These are phyloP conservation scores for Metschnikowia cubensis DNA, from an alignment of 805 yeast genomes.

Conservation along the genomic window DNA sequence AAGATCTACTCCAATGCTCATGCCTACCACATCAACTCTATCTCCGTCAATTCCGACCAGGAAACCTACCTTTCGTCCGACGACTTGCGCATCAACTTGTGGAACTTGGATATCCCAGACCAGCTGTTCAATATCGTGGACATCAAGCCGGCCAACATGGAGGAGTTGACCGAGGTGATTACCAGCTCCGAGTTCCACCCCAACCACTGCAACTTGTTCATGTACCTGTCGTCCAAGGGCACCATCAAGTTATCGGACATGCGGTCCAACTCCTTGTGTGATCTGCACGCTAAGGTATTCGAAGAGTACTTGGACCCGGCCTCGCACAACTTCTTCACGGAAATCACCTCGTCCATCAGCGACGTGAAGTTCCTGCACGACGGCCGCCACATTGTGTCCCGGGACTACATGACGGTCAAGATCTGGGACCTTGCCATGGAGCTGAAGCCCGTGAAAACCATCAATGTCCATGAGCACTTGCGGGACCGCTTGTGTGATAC, in stretches of 20 bases:
- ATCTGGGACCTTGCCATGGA: constrained; percentile 99
- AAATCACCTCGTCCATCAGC: constrained; percentile 88
- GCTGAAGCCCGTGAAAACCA: constrained; percentile 87
- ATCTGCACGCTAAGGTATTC: constrained; percentile 77
- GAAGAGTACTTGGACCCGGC: constrained; percentile 93
- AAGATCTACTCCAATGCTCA: constrained; percentile 92
- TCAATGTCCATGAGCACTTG: constrained; percentile 91
- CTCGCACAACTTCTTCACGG: constrained; percentile 93
- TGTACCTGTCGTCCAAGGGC: constrained; percentile 95
- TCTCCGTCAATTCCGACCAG: constrained; percentile 90
- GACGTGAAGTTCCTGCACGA: constrained; percentile 90
- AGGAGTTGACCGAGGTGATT: constrained; percentile 95
- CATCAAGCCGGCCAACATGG: constrained; percentile 97
- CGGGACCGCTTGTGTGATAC: constrained; percentile 93
- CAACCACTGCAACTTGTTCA: constrained; percentile 81
- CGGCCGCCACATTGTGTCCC: constrained; percentile 92
- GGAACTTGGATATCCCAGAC: constrained; percentile 93
- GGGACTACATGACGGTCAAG: constrained; percentile 96
- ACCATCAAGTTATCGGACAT: constrained; percentile 93
- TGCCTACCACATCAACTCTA: constrained; percentile 95
- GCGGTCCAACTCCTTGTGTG: constrained; percentile 94
- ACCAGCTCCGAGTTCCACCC: constrained; percentile 98
- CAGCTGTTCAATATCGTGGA: constrained; percentile 96
- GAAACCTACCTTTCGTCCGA: constrained; percentile 93
- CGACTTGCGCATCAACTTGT: constrained; percentile 89